Evolutionary conservation across 139 green algal species (phyloP).

Genomic region (Picochlorum costavermella): DNA sequence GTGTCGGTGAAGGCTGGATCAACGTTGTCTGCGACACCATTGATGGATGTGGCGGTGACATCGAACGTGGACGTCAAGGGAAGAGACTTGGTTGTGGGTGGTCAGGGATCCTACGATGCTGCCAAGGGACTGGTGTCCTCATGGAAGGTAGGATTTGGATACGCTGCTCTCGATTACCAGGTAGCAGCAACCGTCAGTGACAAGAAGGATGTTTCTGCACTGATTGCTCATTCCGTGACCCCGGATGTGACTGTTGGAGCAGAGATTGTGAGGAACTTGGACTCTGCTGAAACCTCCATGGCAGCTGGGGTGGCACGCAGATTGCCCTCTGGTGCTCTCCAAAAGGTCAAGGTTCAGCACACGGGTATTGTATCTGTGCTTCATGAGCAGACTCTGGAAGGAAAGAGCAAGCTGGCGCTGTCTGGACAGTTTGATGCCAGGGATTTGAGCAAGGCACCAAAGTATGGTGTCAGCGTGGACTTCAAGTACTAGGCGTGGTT

Average conservation of each 20-base stretch:
- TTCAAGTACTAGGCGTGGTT: slow-evolving; percentile 30
- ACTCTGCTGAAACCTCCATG: slow-evolving; percentile 12
- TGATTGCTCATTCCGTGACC: slow-evolving; percentile 30
- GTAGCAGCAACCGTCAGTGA: slow-evolving; percentile 22
- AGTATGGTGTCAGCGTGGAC: slow-evolving; percentile 36
- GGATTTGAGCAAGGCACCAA: slow-evolving; percentile 36
- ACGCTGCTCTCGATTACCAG: slow-evolving; percentile 41
- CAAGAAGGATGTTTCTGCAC: slow-evolving; percentile 18
- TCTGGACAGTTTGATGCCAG: slow-evolving; percentile 34
- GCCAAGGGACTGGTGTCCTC: slow-evolving; percentile 33
- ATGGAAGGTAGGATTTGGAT: slow-evolving; percentile 30
- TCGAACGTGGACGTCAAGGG: not conserved
- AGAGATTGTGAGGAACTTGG: slow-evolving; percentile 28
- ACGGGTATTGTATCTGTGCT: slow-evolving; percentile 27
- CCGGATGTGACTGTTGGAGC: slow-evolving; percentile 26
- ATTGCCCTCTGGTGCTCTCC: slow-evolving; percentile 25
- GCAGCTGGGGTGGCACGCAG: slow-evolving; percentile 5
- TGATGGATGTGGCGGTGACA: slow-evolving; percentile 32
- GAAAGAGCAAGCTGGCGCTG: slow-evolving; percentile 31
- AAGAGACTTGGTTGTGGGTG: slow-evolving; percentile 27
- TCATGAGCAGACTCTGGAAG: slow-evolving; percentile 21
- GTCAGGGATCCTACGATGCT: slow-evolving; percentile 34
- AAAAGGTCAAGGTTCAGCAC: slow-evolving; percentile 43
- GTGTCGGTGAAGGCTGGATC: slow-evolving; percentile 27
- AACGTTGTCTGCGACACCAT: slow-evolving; percentile 30